Evolutionary conservation across 2,329 filamentous ascomycete species (phyloP), one percentile per base, ranked within the genome.

Genomic region (Penicillium sp.): DNA sequence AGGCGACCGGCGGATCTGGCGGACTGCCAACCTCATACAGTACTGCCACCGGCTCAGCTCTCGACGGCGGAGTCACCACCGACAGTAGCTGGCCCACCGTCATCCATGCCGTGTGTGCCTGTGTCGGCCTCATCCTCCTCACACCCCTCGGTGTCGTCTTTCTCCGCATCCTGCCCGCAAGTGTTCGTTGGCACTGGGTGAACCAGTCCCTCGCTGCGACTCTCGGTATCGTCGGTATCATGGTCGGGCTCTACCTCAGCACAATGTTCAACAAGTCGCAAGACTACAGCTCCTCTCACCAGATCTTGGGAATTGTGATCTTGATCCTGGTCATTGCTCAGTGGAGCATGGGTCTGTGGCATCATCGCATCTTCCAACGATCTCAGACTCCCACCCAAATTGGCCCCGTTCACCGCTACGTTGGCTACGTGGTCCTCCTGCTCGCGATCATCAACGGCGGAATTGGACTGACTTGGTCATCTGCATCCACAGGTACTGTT

Each of bases 291-390:
- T 64, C 71, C 7, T 54, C 66, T 3, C 73, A 76, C 54, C 73
- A 76, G 46, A 64, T 75, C 48, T 41, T 74, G 37, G 72, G 72
- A 16, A 63, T 75, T 29, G 32, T 72, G 26, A 45, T 70, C 17
- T 50, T 67, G 17, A 48, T 60, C 29, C 54, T 45, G 0, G 48
- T 67, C 7, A 46, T 64, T 18, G 40, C 62, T 6, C 68, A 71
- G 41, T 58, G 63, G 42, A 51, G 58, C 4, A 55, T 69, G n/a
- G 68, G 68, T 11, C 58, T 65, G 31, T 56, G 60, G 35, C 64
- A 70, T 40, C 68, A 70, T 49, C 42, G 58, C 18, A 47, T 65
- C 35, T 69, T 62, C 46, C 53, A 47, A 40, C 45, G 30, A 13
- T 30, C 33, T 16, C 33, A 46, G 14, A 17, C 16, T 9, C 25